Base-by-base conservation (phyloP, 2,329 filamentous ascomycete genomes). In the Ophiobolus disseminans region DNA sequence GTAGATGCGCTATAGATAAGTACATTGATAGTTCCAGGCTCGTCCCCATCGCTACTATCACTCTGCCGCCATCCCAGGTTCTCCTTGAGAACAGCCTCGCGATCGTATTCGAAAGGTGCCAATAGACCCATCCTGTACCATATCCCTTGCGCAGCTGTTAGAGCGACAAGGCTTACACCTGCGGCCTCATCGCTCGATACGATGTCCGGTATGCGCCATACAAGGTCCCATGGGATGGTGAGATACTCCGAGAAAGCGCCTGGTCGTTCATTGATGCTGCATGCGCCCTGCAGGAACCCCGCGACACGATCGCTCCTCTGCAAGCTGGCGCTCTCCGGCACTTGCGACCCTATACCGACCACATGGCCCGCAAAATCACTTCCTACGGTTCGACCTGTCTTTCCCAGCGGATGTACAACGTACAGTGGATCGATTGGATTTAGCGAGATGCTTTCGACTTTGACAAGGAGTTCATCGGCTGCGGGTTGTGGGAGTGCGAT, bases 181-280 rank as follows among this genome's bases (percentile, higher is more conserved):
- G 75, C 70, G 1, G 76, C 77, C n/a, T 69, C 60, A 35, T 77
- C 72, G 2, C 70, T 48, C 0, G 60, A 49, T n/a, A 78, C 23
- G 1, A 17, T 13, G 0, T 64, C 61, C 0, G 76, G 74, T 0
- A 78, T 46, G 1, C 47, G 53, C 72, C 76, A 78, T 1, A 74
- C 58, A 0, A 79, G 62, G 30, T 78, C 75, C 30, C 61, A 66
- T 1, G 67, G 62, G 0, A 65, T 46, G 0, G 47, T 57, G 8
- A 77, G 47, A 38, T 73, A 77, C 43, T 80, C 76, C 1, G 77
- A 72, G 53, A 80, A 80, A 0, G 76, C 76, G 5, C 77, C 78
- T 0, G 76, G 74, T 0, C 74, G 69, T 4, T 75, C 66, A 40
- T 79, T 78, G 5, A 65, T 59, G 10, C 70, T 75, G 44, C 70